Base-by-base conservation (phyloP, 495 filamentous ascomycete genomes). In the Tuber brumale region DNA sequence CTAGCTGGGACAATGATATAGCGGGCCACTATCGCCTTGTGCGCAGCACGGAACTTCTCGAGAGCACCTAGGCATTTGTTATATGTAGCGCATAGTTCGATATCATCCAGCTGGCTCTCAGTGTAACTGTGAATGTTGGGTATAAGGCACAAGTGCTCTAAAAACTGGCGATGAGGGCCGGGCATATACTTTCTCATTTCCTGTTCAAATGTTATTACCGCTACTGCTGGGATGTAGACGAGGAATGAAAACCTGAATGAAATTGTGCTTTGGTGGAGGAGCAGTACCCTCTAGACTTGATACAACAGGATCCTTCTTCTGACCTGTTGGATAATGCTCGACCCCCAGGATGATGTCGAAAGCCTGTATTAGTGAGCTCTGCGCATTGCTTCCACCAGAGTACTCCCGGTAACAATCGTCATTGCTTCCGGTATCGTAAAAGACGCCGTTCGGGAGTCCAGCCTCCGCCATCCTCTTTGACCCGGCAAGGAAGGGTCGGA, bases 151-250 rank as follows among this genome's bases (percentile, higher is more conserved):
- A 97, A 90, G 72, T 95, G 90, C 73, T 92, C 87, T 0, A 99
- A 86, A 85, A 99, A 99, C 27, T 92, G 91, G 1, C 93, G 91
- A 81, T 99, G 95, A 0, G 92, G 89, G 2, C 94, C 94, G 7
- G 95, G 95, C 95, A 99, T 99, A 85, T 99, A 99, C 3, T 86
- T 88, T 71, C 94, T 92, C 95, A 99, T 99, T 74, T 97, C 95
- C 80, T 83, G 35, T 48, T 72, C 39, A 31, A 39, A 41, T 23
- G 75, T 82, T 61, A 83, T 69, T 69, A 72, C 42, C 69, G 48
- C 75, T 70, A 39, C 16, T 46, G 5, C 27, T 18, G 16, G 46
- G 42, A 48, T 41, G 23, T 43, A 66, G 9, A n/a, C 0, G 39
- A 61, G 72, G 23, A 41, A n/a, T 66, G 51, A 69, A 27, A 70